Base-by-base conservation (phyloP, 73 alveolate genomes). In the Blepharisma japonicum region DNA sequence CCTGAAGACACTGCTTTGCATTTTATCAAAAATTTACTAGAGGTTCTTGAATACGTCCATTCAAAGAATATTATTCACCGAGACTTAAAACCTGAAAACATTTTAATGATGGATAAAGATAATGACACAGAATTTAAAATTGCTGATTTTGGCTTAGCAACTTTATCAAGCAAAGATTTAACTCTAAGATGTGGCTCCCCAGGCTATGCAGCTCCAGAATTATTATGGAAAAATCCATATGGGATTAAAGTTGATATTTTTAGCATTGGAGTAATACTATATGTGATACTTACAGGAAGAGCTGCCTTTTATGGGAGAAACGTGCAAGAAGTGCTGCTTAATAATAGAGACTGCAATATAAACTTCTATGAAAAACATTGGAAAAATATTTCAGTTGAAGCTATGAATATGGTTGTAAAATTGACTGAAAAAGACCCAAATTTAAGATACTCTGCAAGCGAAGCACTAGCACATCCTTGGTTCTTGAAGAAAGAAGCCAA, bases 71-170 rank as follows among this genome's bases (percentile, higher is more conserved):
- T 78, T 18, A 32, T 32, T 32, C 85, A 78, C 23, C n/a, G 85
- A 1, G 85, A 78, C 45, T 48, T 78, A 18, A 78, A 78, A 38
- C 85, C 80, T 32, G 39, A 78, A 47, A 78, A 78, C 47, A 56
- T 78, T 2, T 27, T 78, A 11, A 25, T 78, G 76, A 78, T 51
- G 21, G 49, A 55, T 23, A 32, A n/a, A 39, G 49, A 25, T 1
- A 38, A 71, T 46, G 48, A 39, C 5, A 55, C 61, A 6, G 82
- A 78, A 27, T 61, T 78, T 39, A 20, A 45, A 18, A 68, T 78
- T 6, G 56, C 32, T 0, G 85, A 78, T 49, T 78, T 78, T 38
- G 85, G 85, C 11, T 61, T 78, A 7, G 85, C 85, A 7, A 55
- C 70, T 32, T 32, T 32, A 32, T 32, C 42, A 32, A 32, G 42